Evolutionary conservation across 495 filamentous ascomycete genomes (phyloP).

Genomic region (Aeminium ludgeri): DNA sequence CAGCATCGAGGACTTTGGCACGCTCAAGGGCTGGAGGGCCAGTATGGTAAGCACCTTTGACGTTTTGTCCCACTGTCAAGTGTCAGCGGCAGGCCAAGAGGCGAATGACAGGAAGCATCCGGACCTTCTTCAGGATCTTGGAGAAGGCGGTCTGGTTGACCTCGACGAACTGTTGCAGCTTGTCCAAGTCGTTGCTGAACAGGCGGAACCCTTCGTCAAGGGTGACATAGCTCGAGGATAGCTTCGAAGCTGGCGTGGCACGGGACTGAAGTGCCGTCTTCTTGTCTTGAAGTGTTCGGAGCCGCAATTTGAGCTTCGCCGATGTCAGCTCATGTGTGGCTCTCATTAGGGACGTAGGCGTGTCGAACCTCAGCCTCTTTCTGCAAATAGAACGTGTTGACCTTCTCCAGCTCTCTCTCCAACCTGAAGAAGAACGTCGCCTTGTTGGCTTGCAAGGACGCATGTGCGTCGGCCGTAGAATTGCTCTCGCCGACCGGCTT

Average conservation of each 20-base stretch:
- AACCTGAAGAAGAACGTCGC: slow-evolving; percentile 97
- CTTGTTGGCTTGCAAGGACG: slow-evolving; percentile 88
- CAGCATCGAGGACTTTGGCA: background rate
- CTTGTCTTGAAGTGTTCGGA: slow-evolving; percentile 85
- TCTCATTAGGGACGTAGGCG: background rate
- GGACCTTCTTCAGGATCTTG: slow-evolving; percentile 91
- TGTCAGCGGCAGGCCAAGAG: slow-evolving; percentile 20
- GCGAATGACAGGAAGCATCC: slow-evolving; percentile 1
- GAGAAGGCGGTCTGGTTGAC: slow-evolving; percentile 95
- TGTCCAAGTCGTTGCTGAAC: slow-evolving; percentile 89
- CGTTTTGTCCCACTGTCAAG: slow-evolving; percentile 80
- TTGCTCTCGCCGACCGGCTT: slow-evolving; percentile 38
- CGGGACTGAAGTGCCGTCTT: slow-evolving; percentile 75
- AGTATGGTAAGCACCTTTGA: slow-evolving; percentile 51
- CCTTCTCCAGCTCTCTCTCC: slow-evolving; percentile 96
- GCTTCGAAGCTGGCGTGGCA: slow-evolving; percentile 48
- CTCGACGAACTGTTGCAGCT: slow-evolving; percentile 95
- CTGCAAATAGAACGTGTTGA: slow-evolving; percentile 93
- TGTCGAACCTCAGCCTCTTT: slow-evolving; percentile 84
- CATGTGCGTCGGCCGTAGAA: slow-evolving; percentile 54
- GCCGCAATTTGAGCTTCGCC: slow-evolving; percentile 67
- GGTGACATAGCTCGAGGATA: slow-evolving; percentile 79
- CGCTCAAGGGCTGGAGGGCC: background rate
- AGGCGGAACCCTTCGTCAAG: slow-evolving; percentile 93
- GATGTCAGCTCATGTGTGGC: slow-evolving; percentile 1